Evolutionary conservation across 2,329 filamentous ascomycete genomes (phyloP), one percentile per base, ranked within the genome.

Genomic region (Fusarium newnesense): DNA sequence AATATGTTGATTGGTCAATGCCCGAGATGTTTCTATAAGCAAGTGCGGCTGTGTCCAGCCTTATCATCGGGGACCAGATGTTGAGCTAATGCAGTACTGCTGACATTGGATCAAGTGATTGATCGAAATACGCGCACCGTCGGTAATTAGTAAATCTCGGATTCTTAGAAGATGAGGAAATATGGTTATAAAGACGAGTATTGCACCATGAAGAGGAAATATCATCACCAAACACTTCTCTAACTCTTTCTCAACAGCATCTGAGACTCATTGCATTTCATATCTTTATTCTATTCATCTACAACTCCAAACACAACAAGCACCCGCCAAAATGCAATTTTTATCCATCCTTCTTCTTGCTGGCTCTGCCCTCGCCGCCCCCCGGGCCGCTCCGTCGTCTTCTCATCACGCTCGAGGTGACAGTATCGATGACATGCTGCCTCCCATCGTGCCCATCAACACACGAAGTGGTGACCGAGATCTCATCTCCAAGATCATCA

Each of bases 401-500:
- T 9, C 58, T n/a, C 62, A 67, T n/a, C 39, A 67, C 1, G 7
- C 46, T 15, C 64, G 65, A 10, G 24, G 21, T 28, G 63, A 60
- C 4, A 67, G 65, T 9, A 67, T 67, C 28, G 65, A 67, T 24
- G 53, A 43, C 30, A 61, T 68, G 65, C 46, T 68, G 4, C 65
- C 65, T 13, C 65, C 65, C 1, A 68, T 68, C n/a, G 65, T 68
- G 1, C 65, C 65, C 9, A 68, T 68, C 54, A 68, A 68, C 64
- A 68, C 65, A 7, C 30, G 65, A 18, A 21, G 40, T 21, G 76
- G 75, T 28, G 70, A 81, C 52, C 36, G 46, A 24, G 73, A 76
- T 24, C 75, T 81, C 53, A 80, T 81, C 61, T 37, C 75, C 26
- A 78, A 79, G 62, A 75, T 81, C 57, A 53, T 79, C 28, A 79